These are phyloP conservation scores for Globisporangium spiculum DNA, from an alignment of 352 stramenopile genomes.

Conservation along the genomic window DNA sequence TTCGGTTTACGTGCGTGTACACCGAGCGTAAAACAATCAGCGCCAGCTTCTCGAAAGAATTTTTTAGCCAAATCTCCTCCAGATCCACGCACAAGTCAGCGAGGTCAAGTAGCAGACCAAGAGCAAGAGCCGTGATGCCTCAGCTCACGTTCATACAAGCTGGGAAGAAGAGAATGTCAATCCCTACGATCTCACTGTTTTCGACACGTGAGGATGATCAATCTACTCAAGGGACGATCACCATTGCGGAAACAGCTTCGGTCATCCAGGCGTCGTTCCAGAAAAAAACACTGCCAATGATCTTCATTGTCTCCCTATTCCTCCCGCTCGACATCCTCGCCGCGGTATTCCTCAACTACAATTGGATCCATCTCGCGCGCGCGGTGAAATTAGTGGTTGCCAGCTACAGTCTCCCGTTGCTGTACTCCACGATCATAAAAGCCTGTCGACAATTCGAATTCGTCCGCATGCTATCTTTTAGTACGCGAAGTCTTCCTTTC, in stretches of 20 bases:
- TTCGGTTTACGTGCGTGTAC: conserved; percentile 19
- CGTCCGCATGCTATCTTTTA: conserved; percentile 23
- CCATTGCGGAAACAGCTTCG: conserved; percentile 8
- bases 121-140: conserved; percentile 1
- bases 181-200: conserved; percentile 11
- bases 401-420: conserved; percentile 5
- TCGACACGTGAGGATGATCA: conserved; percentile 10
- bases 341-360: conserved; percentile 9
- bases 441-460: conserved; percentile 8
- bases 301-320: conserved; percentile 11
- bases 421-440: conserved; percentile 12
- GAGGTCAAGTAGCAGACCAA: background rate
- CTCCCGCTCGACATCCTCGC: conserved; percentile 16
- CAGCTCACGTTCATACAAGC: conserved; percentile 1
- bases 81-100: background rate
- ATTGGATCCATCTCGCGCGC: conserved; percentile 22
- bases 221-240: background rate
- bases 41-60: background rate
- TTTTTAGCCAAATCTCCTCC: background rate
- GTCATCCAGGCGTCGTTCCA: background rate
- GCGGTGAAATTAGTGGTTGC: conserved; percentile 11
- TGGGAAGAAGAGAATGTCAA: background rate
- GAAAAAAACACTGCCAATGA: background rate
- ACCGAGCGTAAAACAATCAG: conserved; percentile 11
- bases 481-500: conserved; percentile 10